Evolutionary conservation across 2,329 filamentous ascomycete species (phyloP).

Genomic region (Fusarium staphyleae): DNA sequence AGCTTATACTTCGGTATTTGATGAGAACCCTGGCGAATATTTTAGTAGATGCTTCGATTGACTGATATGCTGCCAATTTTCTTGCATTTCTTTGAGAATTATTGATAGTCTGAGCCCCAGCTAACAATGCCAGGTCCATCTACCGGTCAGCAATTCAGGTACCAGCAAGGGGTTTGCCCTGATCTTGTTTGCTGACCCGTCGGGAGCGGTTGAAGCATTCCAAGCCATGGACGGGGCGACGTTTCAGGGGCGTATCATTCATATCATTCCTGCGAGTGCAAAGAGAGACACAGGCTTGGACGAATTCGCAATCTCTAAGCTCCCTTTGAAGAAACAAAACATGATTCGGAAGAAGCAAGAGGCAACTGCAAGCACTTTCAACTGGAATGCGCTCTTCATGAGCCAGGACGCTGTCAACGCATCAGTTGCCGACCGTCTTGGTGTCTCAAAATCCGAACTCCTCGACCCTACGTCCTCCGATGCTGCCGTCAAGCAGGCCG

Average conservation of each 20-base stretch:
- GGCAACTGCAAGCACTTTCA: constrained; percentile 80
- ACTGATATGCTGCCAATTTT: constrained; percentile 64
- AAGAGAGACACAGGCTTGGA: constrained; percentile 85
- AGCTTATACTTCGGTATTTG: constrained; percentile 94
- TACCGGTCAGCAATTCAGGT: constrained; percentile 77
- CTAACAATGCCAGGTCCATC: constrained; percentile 73
- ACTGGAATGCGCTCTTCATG: constrained; percentile 99
- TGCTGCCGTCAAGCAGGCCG: constrained; percentile 93
- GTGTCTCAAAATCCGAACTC: constrained; percentile 88
- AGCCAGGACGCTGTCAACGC: constrained; percentile 94
- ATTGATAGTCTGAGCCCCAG: constrained; percentile 25
- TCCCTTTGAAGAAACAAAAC: constrained; percentile 94
- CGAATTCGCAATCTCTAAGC: constrained; percentile 86
- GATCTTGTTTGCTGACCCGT: constrained; percentile 76
- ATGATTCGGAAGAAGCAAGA: constrained; percentile 85
- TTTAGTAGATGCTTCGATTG: constrained; percentile 99
- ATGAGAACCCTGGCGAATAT: constrained; percentile 92
- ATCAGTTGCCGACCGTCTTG: constrained; percentile 84
- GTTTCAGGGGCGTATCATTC: constrained; percentile 91
- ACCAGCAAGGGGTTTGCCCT: constrained; percentile 90
- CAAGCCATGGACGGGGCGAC: constrained; percentile 80
- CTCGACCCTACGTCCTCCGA: constrained; percentile 96
- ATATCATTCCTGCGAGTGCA: constrained; percentile 83
- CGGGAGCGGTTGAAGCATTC: constrained; percentile 80
- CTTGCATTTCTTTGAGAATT: constrained; percentile 29